A percentile compares a stretch with the other conserved stretches of the same genome.
Evolutionary conservation across 768 basidiomycete genomes (phyloP).

Genomic region (Mycena galericulata): DNA sequence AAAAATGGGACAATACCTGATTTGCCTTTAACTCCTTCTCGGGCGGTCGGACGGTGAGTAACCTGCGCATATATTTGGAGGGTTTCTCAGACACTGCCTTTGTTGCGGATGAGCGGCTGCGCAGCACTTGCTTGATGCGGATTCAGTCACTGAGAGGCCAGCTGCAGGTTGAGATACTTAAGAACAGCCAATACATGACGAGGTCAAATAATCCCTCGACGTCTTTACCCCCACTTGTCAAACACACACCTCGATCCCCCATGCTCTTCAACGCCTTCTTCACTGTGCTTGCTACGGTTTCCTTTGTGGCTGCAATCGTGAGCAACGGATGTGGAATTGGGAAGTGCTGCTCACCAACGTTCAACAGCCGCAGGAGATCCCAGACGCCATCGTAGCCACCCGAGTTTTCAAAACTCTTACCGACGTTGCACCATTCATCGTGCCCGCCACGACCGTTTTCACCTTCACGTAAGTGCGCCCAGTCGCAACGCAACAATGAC

Average conservation of each 20-base stretch:
- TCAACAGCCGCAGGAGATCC: background rate
- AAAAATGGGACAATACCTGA: too few species aligned
- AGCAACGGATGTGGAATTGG: background rate
- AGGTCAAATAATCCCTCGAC: background rate
- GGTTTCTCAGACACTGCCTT: too few species aligned
- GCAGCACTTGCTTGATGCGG: too few species aligned
- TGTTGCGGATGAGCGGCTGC: too few species aligned
- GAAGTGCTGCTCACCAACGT: background rate
- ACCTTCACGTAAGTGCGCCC: background rate
- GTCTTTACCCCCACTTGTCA: too few species aligned
- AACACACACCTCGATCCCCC: background rate
- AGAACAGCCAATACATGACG: background rate
- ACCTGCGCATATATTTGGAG: too few species aligned
- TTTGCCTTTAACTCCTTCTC: too few species aligned
- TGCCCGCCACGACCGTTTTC: background rate
- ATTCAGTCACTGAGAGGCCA: too few species aligned
- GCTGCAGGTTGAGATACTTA: too few species aligned
- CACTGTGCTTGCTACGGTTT: background rate
- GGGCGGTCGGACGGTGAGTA: too few species aligned
- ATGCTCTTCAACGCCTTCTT: conserved; percentile 1
- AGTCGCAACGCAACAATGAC: too few species aligned
- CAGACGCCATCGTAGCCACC: background rate
- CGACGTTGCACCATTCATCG: conserved; percentile 4
- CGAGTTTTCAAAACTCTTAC: background rate
- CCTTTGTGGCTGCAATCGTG: background rate